Percentiles rank a stretch among this genome's conserved stretches.
Evolutionary conservation across 2,329 filamentous ascomycete species (phyloP).

Genomic region (Aspergillus sclerotialis): DNA sequence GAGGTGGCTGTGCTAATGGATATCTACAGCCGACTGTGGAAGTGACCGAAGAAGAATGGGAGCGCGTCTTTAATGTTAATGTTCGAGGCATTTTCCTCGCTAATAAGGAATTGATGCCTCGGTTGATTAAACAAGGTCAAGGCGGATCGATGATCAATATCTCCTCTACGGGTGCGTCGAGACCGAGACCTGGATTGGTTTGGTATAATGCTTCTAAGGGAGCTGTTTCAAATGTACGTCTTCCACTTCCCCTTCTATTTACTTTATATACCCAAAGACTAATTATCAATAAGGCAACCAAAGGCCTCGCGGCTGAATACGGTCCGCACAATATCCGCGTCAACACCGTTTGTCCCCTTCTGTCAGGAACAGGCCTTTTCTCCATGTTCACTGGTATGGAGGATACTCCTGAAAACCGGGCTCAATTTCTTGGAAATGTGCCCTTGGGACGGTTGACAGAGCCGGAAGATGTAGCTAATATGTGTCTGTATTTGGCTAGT

Average conservation of each 20-base stretch:
- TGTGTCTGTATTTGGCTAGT: conserved; percentile 62
- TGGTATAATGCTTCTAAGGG: conserved; percentile 42
- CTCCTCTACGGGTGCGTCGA: conserved; percentile 35
- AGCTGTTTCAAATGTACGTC: conserved; percentile 36
- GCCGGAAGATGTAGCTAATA: conserved; percentile 60
- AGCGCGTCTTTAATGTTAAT: conserved; percentile 39
- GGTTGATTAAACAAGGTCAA: conserved; percentile 30
- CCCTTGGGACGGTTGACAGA: conserved; percentile 38
- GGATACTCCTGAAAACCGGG: conserved; percentile 39
- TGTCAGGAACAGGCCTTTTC: conserved; percentile 60
- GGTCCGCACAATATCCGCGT: conserved; percentile 50
- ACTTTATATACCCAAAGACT: not conserved
- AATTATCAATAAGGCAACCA: conserved; percentile 46
- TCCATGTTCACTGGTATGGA: conserved; percentile 36
- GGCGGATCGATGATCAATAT: conserved; percentile 41
- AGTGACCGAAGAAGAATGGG: conserved; percentile 38
- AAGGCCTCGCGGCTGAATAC: conserved; percentile 66
- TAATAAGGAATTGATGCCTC: conserved; percentile 26
- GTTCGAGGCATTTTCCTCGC: conserved; percentile 37
- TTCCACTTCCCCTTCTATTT: not conserved
- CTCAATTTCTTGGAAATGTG: conserved; percentile 38
- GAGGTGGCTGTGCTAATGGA: not conserved
- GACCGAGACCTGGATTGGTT: conserved; percentile 37
- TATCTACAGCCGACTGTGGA: conserved; percentile 30
- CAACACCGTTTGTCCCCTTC: conserved; percentile 46